Evolutionary conservation across 495 filamentous ascomycete species (phyloP), one percentile per base, ranked within the genome.

Genomic region (Thozetella sp.): DNA sequence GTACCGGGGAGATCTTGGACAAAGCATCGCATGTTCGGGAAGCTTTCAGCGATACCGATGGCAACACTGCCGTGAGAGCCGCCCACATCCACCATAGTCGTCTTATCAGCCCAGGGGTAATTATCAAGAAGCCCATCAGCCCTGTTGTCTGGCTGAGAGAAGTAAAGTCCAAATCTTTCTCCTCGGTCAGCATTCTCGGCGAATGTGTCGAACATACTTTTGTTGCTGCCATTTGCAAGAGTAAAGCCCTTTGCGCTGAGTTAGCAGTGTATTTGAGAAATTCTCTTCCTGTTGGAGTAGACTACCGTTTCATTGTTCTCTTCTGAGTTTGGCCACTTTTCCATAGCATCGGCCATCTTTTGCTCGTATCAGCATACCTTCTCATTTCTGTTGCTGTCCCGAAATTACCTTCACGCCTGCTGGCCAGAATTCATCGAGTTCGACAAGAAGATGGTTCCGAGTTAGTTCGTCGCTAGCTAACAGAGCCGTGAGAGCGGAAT

Each of bases 1-100:
- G 64, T 54, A 23, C 62, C 60, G 24, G 60, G 60, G 3, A 72
- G 55, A 53, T 76, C 74, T 24, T 76, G 74, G 0, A 76, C 69
- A 15, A 70, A 15, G 51, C 65, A 67, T 23, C 59, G 61, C 2
- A 67, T 60, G 25, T 67, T 58, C n/a, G n/a, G 65, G 54, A 64
- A 67, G 4, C 51, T 15, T 48, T 62, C 17, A 17, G 62, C 61
- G 9, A 67, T 61, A 2, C 54, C 22, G 19, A 59, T 62, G 1
- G 61, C 62, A 27, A 67, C 56, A 17, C 40, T 51, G 19, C 65
- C 65, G 15, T 55, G 34, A 3, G 61, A 64, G 0, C 65, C 65
- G 4, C 65, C 65, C 6, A 67, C 61, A 27, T 67, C 65, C 19
- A 67, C 59, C 53, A 66, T 58, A 20, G 22, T 60, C 2, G 12